These are phyloP conservation scores for Phytophthora lateralis DNA, from an alignment of 352 stramenopile species.

Conservation along the genomic window DNA sequence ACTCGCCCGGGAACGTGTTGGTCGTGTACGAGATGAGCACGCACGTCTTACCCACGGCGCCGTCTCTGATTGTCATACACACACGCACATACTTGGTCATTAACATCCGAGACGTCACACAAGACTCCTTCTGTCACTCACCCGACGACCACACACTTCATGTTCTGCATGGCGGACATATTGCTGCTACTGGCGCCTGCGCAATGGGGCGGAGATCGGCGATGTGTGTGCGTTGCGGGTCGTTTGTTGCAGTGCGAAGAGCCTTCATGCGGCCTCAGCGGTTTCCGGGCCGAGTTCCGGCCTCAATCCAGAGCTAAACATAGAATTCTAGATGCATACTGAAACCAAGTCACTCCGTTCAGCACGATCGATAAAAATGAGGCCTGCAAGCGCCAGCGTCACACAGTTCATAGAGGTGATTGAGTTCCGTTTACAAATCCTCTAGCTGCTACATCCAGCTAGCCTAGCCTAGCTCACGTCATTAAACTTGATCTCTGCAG, in stretches of 20 bases:
- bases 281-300: constrained; percentile 39
- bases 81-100: constrained; percentile 8
- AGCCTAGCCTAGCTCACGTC: constrained; percentile 41
- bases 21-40: constrained; percentile 97
- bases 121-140: constrained; percentile 32
- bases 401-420: too few species aligned
- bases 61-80: constrained; percentile 71
- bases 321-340: constrained; percentile 36
- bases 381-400: too few species aligned
- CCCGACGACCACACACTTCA: constrained; percentile 94
- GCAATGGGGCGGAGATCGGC: not conserved
- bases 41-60: constrained; percentile 96
- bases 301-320: constrained; percentile 47
- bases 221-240: constrained; percentile 6
- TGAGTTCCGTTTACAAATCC: too few species aligned
- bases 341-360: constrained; percentile 29
- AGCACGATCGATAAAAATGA: constrained; percentile 1
- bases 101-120: not conserved
- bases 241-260: constrained; percentile 31
- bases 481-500: constrained; percentile 76
- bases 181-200: constrained; percentile 7
- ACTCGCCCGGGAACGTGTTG: constrained; percentile 96
- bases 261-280: constrained; percentile 13
- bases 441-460: not conserved
- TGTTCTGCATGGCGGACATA: constrained; percentile 91